Evolutionary conservation across 2,329 filamentous ascomycete genomes (phyloP).

Genomic region (Tolypocladium tundrense): DNA sequence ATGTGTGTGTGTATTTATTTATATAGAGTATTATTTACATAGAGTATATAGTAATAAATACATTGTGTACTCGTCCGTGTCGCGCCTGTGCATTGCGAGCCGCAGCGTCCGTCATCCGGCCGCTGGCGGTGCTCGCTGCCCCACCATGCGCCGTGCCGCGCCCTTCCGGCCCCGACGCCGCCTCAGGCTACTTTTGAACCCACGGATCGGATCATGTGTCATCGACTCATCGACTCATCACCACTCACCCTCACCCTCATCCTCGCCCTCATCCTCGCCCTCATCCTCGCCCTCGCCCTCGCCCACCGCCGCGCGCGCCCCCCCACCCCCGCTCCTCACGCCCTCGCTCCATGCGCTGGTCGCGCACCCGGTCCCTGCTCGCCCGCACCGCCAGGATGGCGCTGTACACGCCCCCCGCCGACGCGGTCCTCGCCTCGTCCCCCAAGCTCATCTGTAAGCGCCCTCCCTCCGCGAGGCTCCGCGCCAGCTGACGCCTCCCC

Average conservation of each 20-base stretch:
- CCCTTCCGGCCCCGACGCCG: background rate
- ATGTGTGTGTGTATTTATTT: constrained; percentile 1
- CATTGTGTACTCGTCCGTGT: background rate
- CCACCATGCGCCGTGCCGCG: background rate
- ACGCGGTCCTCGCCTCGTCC: constrained; percentile 6
- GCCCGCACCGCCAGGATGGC: constrained; percentile 29
- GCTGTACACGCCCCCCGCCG: constrained; percentile 28
- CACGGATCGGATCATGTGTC: background rate
- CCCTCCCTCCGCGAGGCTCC: no score
- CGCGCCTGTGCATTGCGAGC: no score
- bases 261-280: background rate
- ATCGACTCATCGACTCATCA: background rate
- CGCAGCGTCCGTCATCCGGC: no score
- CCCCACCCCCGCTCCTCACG: background rate
- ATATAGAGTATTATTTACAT: background rate
- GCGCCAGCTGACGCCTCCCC: no score
- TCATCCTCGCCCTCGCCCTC: background rate
- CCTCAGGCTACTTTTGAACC: background rate
- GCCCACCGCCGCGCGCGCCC: no score
- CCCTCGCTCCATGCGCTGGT: background rate
- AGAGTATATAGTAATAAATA: background rate
- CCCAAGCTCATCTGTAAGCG: constrained; percentile 37
- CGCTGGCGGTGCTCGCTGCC: background rate
- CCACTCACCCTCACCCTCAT: background rate
- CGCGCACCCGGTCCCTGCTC: constrained; percentile 2